Conservation (phyloP, 371 early-diverging fungal genomes). For the Mortierella polycephala region DNA sequence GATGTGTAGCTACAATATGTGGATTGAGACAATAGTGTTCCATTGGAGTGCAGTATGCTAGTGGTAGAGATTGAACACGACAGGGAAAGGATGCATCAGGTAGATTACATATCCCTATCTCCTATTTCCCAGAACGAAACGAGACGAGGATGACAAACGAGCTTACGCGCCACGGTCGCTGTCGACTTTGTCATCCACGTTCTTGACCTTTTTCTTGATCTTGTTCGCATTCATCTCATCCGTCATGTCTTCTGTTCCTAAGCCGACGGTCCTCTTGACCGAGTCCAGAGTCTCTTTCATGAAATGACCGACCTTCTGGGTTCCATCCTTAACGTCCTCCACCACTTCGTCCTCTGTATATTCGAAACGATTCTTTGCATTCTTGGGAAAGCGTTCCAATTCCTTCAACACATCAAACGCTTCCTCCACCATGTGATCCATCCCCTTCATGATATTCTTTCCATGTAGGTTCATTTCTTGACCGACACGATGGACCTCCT, state of each 20-base stretch:
- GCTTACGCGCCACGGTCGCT: conserved; percentile 19
- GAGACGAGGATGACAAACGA: too few species aligned
- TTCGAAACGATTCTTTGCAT: background rate
- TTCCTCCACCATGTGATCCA: background rate
- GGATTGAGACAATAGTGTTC: too few species aligned
- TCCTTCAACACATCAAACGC: background rate
- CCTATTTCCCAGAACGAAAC: too few species aligned
- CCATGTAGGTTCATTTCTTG: background rate
- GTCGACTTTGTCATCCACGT: conserved; percentile 20
- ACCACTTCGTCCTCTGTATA: conserved; percentile 1
- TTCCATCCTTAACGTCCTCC: conserved; percentile 11
- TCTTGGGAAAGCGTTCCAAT: background rate
- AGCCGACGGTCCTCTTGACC: conserved; percentile 18
- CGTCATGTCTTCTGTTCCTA: background rate
- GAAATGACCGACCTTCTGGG: conserved; percentile 4
- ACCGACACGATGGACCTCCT: background rate
- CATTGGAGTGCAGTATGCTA: too few species aligned
- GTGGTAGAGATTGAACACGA: too few species aligned
- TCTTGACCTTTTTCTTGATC: conserved; percentile 21
- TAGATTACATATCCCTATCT: too few species aligned
- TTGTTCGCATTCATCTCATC: background rate
- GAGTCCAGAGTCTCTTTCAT: conserved; percentile 15
- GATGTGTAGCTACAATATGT: too few species aligned
- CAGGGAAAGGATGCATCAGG: too few species aligned
- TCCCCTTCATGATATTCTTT: background rate